These are phyloP conservation scores for Russula vinacea DNA, from an alignment of 768 basidiomycete genomes.

Conservation along the genomic window DNA sequence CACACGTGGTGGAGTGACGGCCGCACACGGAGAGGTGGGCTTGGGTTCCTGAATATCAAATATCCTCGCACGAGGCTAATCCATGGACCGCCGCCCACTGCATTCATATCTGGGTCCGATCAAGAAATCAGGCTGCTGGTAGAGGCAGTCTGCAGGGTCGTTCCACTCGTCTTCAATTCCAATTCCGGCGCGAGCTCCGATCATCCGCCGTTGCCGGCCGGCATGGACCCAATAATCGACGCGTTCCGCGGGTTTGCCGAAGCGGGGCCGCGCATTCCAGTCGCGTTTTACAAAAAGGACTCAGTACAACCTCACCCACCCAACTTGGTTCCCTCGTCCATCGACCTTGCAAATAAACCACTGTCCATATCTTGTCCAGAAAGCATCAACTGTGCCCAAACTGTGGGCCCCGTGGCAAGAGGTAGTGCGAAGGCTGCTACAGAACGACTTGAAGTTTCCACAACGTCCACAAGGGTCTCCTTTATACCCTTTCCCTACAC, in stretches of 20 bases:
- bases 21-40: conserved; percentile 1
- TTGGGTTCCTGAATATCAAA: conserved; percentile 25
- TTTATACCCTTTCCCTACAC: conserved; percentile 24
- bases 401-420: conserved; percentile 12
- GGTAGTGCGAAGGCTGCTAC: conserved; percentile 1
- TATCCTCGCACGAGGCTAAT: conserved; percentile 19
- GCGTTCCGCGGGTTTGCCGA: conserved; percentile 18
- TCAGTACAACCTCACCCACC: neutral
- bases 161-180: neutral
- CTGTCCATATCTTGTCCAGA: conserved; percentile 10
- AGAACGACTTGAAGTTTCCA: conserved; percentile 13
- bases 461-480: conserved; percentile 21
- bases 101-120: conserved; percentile 12
- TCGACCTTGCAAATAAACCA: conserved; percentile 19
- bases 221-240: conserved; percentile 1
- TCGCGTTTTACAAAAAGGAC: conserved; percentile 1
- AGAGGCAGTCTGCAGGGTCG: conserved; percentile 6
- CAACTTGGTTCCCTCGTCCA: neutral
- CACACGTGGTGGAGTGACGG: conserved; percentile 22
- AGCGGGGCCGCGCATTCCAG: conserved; percentile 2
- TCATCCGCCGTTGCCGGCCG: neutral
- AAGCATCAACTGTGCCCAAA: neutral
- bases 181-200: neutral
- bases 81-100: conserved; percentile 6
- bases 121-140: neutral